phyloP scores from a whole-genome alignment of 2,329 filamentous ascomycete genomes.

The Fusarium redolens region DNA sequence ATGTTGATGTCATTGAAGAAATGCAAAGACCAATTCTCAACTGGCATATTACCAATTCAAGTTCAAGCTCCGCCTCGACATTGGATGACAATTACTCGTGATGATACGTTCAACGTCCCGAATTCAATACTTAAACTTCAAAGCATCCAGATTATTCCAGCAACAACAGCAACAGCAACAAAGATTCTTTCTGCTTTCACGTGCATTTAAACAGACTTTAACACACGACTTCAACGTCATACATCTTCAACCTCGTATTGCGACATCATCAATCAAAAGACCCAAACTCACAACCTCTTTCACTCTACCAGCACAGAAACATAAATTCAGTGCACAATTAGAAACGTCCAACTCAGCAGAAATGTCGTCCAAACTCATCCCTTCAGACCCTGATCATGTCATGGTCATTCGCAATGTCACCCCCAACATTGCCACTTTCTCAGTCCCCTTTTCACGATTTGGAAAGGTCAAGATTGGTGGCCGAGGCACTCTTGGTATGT shows the following conservation, averaged over 20 bases:
- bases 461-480: slow-evolving; percentile 86
- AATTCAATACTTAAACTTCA: slow-evolving; percentile 13
- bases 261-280: neutral
- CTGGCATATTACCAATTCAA: slow-evolving; percentile 18
- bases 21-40: neutral
- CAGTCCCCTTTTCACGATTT: slow-evolving; percentile 85
- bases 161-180: neutral
- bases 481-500: slow-evolving; percentile 82
- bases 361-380: slow-evolving; percentile 74
- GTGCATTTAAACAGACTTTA: neutral
- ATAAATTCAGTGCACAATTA: slow-evolving; percentile 24
- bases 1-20: slow-evolving; percentile 38
- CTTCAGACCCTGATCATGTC: slow-evolving; percentile 78
- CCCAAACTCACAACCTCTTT: neutral
- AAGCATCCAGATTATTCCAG: neutral
- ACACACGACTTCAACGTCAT: slow-evolving; percentile 21
- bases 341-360: slow-evolving; percentile 21
- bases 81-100: slow-evolving; percentile 2
- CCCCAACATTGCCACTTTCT: slow-evolving; percentile 81
- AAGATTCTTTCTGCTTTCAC: slow-evolving; percentile 9
- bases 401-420: slow-evolving; percentile 92
- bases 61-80: slow-evolving; percentile 8
- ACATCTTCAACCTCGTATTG: neutral
- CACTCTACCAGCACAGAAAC: neutral
- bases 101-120: slow-evolving; percentile 16